Evolutionary conservation across 345 rosid species (phyloP).

Genomic region (Heritiera littoralis): DNA sequence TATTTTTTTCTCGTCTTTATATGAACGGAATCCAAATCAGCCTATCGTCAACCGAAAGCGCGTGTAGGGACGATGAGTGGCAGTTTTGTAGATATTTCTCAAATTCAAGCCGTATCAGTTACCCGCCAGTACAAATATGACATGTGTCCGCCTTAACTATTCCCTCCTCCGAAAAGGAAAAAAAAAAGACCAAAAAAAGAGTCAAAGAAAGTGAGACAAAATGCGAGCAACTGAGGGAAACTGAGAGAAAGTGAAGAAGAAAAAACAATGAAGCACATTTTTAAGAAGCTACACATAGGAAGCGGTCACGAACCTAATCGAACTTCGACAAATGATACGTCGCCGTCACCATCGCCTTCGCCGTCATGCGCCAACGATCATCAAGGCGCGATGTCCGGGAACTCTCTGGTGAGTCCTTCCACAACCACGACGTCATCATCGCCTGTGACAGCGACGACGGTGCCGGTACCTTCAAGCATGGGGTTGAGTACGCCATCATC

Average conservation of each 20-base stretch:
- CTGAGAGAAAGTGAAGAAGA: neutral
- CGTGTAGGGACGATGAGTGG: neutral
- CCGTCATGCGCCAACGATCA: constrained; percentile 51
- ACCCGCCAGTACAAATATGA: neutral
- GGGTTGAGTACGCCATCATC: constrained; percentile 7
- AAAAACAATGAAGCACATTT: constrained; percentile 80
- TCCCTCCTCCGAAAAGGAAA: constrained; percentile 26
- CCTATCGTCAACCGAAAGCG: constrained; percentile 12
- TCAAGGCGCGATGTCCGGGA: constrained; percentile 32
- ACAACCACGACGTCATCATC: constrained; percentile 29
- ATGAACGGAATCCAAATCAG: no score
- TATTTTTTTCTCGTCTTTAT: no score
- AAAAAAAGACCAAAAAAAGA: neutral
- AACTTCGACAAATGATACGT: constrained; percentile 53
- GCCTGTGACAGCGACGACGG: constrained; percentile 30
- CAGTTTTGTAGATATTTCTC: constrained; percentile 22
- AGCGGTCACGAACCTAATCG: constrained; percentile 70
- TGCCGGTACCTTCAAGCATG: constrained; percentile 33
- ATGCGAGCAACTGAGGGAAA: constrained; percentile 13
- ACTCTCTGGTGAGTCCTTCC: constrained; percentile 50
- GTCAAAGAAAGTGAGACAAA: constrained; percentile 15
- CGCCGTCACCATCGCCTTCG: constrained; percentile 29
- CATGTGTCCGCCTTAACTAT: constrained; percentile 21
- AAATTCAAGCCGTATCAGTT: constrained; percentile 1
- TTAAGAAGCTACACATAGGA: constrained; percentile 86